Conservation (phyloP, 78 protist genomes). For the Chrysochromulina parva region DNA sequence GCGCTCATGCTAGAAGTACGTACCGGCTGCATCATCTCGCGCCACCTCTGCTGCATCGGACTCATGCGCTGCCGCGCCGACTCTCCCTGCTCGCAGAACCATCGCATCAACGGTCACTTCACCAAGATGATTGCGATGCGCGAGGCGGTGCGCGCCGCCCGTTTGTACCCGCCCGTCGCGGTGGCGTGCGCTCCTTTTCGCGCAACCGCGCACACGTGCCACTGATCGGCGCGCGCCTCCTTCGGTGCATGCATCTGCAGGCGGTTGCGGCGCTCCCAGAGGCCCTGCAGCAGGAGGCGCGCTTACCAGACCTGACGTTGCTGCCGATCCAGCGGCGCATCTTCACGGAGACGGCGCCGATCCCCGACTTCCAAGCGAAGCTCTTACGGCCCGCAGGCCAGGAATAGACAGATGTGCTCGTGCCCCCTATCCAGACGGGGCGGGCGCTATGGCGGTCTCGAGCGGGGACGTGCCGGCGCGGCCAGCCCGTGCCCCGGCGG, state of each 20-base stretch:
- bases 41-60: background rate
- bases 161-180: too few species aligned
- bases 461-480: too few species aligned
- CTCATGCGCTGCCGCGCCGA: background rate
- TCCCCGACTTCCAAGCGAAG: background rate
- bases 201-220: too few species aligned
- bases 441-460: too few species aligned
- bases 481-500: too few species aligned
- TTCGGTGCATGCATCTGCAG: too few species aligned
- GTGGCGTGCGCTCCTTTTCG: too few species aligned
- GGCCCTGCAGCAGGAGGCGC: background rate
- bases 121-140: background rate
- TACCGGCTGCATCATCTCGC: too few species aligned
- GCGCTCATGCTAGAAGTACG: background rate
- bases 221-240: too few species aligned
- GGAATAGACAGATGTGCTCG: too few species aligned
- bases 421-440: too few species aligned
- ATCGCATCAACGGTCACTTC: background rate
- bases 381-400: background rate
- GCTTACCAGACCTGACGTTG: background rate
- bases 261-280: background rate
- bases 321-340: background rate
- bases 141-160: background rate
- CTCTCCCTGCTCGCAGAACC: background rate
- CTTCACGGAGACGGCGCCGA: conserved; percentile 1